Base-by-base conservation (phyloP, 1,284 basidiomycete genomes). In the Xerocomus amazonicus region DNA sequence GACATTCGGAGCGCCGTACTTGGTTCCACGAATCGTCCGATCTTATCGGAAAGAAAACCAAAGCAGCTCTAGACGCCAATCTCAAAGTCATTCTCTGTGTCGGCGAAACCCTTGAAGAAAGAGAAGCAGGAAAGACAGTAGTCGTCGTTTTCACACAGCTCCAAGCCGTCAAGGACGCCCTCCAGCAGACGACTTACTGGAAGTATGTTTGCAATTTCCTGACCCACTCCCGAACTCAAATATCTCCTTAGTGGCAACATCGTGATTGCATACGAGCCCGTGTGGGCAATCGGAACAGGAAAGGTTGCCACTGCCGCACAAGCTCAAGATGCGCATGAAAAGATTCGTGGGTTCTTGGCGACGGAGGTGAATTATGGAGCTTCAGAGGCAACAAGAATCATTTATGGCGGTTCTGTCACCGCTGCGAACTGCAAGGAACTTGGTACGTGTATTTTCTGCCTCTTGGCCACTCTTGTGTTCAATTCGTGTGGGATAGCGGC, bases 251-350 rank as follows among this genome's bases (percentile, higher is more conserved):
- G 29, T 6, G 92, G 90, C 69, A 86, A 91, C 62, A 78, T 98
- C 66, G 96, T 99, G 55, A 79, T 99, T 62, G 96, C 96, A 16
- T 99, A 94, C 70, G 92, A 95, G 70, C 92, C 92, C 41, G 96
- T 99, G 28, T 99, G 96, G 97, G 97, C 96, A 36, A 99, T 99
- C 68, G 96, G 95, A 49, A 97, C 94, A 17, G 94, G 93, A 58
- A 96, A 92, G 73, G 95, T 97, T 53, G 96, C 97, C 37, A 93
- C 92, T 33, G 77, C 89, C 4, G 76, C 72, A n/a, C 90, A 93
- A 70, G 97, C 97, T 2, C 95, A 99, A 73, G 90, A 96, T 45
- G 86, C 92, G 2, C 97, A 99, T 69, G 79, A 78, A 41, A 85
- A 87, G 56, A 87, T 95, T 62, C 90, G 96, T 59, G 66, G 73